Percentiles rank a stretch among this genome's conserved stretches.
phyloP scores from a whole-genome alignment of 2,329 filamentous ascomycete species.

The Periconia digitata region DNA sequence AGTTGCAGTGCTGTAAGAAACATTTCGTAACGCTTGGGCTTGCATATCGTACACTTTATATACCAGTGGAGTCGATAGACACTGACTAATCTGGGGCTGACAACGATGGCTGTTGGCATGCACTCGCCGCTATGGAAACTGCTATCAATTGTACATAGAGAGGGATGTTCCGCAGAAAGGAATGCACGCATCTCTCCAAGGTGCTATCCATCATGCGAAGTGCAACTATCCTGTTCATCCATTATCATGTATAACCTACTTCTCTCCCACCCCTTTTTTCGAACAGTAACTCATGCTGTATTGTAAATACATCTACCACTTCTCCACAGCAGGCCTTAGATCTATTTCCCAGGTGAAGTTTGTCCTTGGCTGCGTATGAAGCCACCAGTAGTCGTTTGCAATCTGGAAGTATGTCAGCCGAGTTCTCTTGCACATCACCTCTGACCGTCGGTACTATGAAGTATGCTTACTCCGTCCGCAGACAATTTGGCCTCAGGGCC shows the following conservation, averaged over 20 bases:
- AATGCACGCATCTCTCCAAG: no score
- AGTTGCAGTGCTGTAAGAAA: not conserved
- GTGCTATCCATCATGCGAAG: no score
- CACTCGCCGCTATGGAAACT: no score
- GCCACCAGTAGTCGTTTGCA: conserved; percentile 81
- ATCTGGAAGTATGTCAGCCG: conserved; percentile 57
- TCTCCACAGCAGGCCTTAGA: conserved; percentile 78
- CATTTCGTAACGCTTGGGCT: not conserved
- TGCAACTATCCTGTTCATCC: no score
- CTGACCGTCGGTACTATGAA: no score
- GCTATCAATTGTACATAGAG: no score
- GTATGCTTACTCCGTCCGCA: conserved; percentile 67
- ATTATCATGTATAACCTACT: no score
- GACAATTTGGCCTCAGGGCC: conserved; percentile 69
- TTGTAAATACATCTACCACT: conserved; percentile 60
- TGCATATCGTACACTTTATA: not conserved
- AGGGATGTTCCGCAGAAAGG: no score
- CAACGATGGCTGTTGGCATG: not conserved
- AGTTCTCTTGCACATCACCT: no score
- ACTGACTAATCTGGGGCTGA: not conserved
- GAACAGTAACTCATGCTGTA: not conserved
- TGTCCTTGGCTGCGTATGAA: conserved; percentile 78
- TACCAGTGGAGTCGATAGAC: not conserved
- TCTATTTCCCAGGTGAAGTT: conserved; percentile 83
- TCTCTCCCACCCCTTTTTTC: no score